These are phyloP conservation scores for Saccharomycopsis oosterbeekiorum DNA, from an alignment of 805 yeast species.

Conservation along the genomic window DNA sequence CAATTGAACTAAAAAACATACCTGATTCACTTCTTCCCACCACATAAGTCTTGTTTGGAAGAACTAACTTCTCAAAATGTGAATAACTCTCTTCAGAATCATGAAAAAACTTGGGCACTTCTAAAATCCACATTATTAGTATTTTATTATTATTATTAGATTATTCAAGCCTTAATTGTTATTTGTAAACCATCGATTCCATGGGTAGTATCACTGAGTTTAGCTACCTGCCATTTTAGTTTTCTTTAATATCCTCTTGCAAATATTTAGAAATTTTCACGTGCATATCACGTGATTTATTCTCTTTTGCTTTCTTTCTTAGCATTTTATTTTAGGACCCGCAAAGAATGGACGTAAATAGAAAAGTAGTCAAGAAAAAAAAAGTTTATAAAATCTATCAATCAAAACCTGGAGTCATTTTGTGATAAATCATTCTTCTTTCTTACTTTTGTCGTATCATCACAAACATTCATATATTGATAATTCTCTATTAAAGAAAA, in stretches of 20 bases:
- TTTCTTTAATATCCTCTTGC: neutral
- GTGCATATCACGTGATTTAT: neutral
- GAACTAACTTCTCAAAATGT: neutral
- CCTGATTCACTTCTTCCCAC: constrained; percentile 8
- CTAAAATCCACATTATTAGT: constrained; percentile 1
- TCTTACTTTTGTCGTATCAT: neutral
- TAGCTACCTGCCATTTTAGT: no score
- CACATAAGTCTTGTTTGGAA: constrained; percentile 8
- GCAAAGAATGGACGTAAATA: no score
- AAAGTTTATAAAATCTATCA: neutral
- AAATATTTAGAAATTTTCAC: neutral
- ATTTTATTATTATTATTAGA: neutral
- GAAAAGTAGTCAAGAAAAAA: neutral
- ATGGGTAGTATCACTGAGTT: no score
- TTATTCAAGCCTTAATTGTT: no score
- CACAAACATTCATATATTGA: neutral
- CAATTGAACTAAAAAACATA: neutral
- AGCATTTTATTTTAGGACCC: neutral
- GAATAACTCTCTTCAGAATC: neutral
- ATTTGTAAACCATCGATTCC: no score
- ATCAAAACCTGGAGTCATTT: neutral
- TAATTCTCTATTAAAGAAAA: neutral
- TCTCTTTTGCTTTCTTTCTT: neutral
- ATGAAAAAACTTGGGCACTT: neutral
- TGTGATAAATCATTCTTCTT: neutral